Conservation (phyloP, 2,329 filamentous ascomycete species). For the Fusarium siculi region DNA sequence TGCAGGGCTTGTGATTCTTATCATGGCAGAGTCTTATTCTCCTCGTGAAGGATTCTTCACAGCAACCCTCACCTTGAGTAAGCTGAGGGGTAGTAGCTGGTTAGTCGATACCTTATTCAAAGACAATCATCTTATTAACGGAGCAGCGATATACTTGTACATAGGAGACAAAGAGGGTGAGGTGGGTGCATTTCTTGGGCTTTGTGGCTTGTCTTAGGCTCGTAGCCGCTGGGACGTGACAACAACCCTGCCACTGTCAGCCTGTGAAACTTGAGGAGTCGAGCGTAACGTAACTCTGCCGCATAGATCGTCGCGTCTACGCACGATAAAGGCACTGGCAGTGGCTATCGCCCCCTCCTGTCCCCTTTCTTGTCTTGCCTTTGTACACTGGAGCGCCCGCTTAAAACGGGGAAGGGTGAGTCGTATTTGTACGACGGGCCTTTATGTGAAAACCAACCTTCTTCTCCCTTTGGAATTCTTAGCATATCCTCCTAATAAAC, state of each 20-base stretch:
- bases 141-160: conserved; percentile 9
- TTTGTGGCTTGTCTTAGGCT: conserved; percentile 18
- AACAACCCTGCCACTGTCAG: conserved; percentile 26
- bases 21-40: conserved; percentile 1
- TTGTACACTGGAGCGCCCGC: conserved; percentile 22
- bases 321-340: conserved; percentile 1
- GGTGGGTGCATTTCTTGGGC: neutral
- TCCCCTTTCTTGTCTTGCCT: conserved; percentile 20
- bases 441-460: conserved; percentile 1
- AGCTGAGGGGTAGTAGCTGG: neutral
- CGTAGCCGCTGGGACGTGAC: conserved; percentile 24
- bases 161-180: conserved; percentile 17
- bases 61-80: neutral
- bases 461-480: neutral
- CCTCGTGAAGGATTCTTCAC: neutral
- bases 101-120: neutral
- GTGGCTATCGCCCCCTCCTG: conserved; percentile 5
- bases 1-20: neutral
- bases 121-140: neutral
- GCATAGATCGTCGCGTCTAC: conserved; percentile 35
- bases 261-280: conserved; percentile 35
- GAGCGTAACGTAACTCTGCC: conserved; percentile 36
- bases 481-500: neutral
- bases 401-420: neutral
- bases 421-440: conserved; percentile 17